Conservation (phyloP, 805 yeast genomes). For the Candida suzukii region DNA sequence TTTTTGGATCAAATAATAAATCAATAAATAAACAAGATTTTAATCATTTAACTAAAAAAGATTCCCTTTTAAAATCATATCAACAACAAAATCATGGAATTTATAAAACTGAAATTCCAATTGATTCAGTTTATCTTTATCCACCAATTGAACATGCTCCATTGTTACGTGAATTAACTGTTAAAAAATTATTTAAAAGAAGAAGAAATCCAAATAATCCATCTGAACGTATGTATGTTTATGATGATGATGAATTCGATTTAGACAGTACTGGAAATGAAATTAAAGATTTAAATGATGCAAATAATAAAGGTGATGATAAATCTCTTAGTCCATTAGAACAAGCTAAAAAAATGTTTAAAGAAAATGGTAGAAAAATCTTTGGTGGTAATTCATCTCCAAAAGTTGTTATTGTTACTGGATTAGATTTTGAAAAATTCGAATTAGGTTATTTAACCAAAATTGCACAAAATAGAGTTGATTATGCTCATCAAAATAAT, state of each 20-base stretch:
- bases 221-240: conserved; percentile 29
- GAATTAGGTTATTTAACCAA: conserved; percentile 53
- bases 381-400: conserved; percentile 41
- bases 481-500: conserved; percentile 74
- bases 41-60: conserved; percentile 17
- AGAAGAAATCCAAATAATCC: conserved; percentile 35
- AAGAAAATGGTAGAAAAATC: conserved; percentile 58
- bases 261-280: conserved; percentile 24
- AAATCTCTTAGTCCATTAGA: conserved; percentile 18
- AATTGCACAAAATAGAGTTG: conserved; percentile 79
- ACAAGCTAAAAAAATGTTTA: conserved; percentile 50
- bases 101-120: conserved; percentile 36
- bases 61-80: conserved; percentile 13
- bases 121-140: conserved; percentile 49
- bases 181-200: conserved; percentile 43
- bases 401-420: conserved; percentile 69
- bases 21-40: conserved; percentile 2
- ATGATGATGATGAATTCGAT: conserved; percentile 37
- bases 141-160: conserved; percentile 75
- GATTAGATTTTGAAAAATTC: conserved; percentile 66
- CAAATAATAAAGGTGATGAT: neutral
- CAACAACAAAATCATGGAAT: conserved; percentile 33
- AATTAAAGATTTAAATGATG: conserved; percentile 38
- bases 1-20: neutral
- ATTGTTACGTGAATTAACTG: conserved; percentile 47